Conservation (phyloP, 768 basidiomycete genomes). For the Clavulina sp. region DNA sequence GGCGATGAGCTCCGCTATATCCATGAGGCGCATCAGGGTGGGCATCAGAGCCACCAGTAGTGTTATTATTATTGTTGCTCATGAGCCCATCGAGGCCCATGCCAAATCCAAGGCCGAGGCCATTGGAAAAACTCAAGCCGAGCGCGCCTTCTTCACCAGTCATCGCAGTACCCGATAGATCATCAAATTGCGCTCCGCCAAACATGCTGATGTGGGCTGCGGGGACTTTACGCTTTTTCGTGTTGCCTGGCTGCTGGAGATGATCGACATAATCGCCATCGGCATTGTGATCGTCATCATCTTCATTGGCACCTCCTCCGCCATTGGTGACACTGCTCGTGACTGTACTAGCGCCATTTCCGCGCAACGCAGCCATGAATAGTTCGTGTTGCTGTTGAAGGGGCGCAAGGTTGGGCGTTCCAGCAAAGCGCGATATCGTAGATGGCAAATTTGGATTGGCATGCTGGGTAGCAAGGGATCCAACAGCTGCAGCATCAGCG, state of each 20-base stretch:
- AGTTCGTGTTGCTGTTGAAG: background rate
- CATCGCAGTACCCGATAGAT: slow-evolving; percentile 15
- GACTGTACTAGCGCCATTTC: background rate
- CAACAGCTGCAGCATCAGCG: too few species aligned
- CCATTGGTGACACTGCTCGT: background rate
- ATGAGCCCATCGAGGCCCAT: background rate
- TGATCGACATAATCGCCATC: slow-evolving; percentile 53
- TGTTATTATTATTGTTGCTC: background rate
- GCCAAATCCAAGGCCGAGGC: background rate
- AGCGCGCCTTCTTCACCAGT: slow-evolving; percentile 15
- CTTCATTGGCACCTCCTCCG: background rate
- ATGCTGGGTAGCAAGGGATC: too few species aligned
- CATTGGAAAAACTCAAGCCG: background rate
- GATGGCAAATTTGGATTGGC: too few species aligned
- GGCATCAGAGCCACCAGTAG: background rate
- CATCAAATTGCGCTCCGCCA: background rate
- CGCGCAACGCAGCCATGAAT: background rate
- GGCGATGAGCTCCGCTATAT: too few species aligned
- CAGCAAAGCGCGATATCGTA: too few species aligned
- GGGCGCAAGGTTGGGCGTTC: background rate
- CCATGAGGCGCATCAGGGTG: background rate
- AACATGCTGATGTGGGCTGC: slow-evolving; percentile 17
- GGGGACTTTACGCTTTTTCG: slow-evolving; percentile 80
- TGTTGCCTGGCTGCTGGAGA: slow-evolving; percentile 59
- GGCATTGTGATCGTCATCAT: slow-evolving; percentile 35